Evolutionary conservation across 2,329 filamentous ascomycete species (phyloP).

Genomic region (Monosporascus ibericus): DNA sequence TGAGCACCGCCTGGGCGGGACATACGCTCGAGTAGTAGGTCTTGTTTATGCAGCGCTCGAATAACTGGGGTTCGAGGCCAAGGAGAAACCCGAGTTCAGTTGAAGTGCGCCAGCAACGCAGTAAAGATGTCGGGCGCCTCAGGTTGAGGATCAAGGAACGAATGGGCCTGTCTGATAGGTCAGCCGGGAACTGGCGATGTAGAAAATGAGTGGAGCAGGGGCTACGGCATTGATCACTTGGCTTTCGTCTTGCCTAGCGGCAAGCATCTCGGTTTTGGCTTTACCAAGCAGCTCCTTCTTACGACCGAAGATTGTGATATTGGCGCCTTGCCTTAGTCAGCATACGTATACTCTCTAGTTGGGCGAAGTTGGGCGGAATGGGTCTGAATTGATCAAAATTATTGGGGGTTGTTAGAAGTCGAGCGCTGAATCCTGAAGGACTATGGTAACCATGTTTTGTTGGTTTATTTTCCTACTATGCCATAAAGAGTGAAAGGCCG

Average conservation of each 20-base stretch:
- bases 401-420: too few relatives aligned
- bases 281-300: slow-evolving; percentile 1
- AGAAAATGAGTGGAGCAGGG: background rate
- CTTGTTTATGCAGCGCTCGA: slow-evolving; percentile 23
- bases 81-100: slow-evolving; percentile 17
- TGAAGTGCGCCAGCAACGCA: slow-evolving; percentile 19
- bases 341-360: background rate
- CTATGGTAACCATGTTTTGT: too few relatives aligned
- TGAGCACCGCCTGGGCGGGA: slow-evolving; percentile 12
- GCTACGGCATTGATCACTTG: background rate
- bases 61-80: slow-evolving; percentile 11
- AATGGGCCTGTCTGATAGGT: background rate
- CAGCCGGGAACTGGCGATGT: background rate
- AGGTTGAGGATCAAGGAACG: slow-evolving; percentile 5
- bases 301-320: slow-evolving; percentile 1
- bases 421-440: too few relatives aligned
- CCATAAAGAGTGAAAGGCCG: too few relatives aligned
- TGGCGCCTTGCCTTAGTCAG: background rate
- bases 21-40: slow-evolving; percentile 19
- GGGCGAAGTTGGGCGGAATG: too few relatives aligned
- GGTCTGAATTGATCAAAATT: too few relatives aligned
- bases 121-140: slow-evolving; percentile 19
- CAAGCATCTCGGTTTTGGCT: background rate
- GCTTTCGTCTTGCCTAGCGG: background rate
- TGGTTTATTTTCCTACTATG: too few relatives aligned